phyloP scores from a whole-genome alignment of 1,284 basidiomycete species.

The Athelia sp. region DNA sequence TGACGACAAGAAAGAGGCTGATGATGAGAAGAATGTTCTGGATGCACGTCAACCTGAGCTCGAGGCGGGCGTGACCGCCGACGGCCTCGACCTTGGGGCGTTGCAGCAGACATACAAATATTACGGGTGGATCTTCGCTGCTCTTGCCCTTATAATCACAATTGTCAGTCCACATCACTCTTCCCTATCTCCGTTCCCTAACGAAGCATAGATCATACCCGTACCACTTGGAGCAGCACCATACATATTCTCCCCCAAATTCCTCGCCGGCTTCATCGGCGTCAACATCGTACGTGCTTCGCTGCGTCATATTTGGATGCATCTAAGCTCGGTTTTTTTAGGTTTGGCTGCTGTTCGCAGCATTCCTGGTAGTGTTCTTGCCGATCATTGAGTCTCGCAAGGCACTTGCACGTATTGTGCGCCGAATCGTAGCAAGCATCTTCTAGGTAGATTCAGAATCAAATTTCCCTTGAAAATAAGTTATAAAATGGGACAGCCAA shows the following conservation, averaged over 20 bases:
- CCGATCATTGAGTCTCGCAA: slow-evolving; percentile 16
- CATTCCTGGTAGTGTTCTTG: slow-evolving; percentile 14
- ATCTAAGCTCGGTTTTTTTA: not conserved
- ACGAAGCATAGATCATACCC: slow-evolving; percentile 10
- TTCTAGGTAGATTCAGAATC: too few relatives aligned
- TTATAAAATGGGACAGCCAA: too few relatives aligned
- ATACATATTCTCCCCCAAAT: slow-evolving; percentile 13
- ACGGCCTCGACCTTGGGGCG: slow-evolving; percentile 13
- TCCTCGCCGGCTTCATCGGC: slow-evolving; percentile 11
- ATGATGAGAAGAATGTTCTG: not conserved
- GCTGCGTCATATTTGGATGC: not conserved
- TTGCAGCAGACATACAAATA: slow-evolving; percentile 15
- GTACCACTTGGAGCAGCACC: slow-evolving; percentile 13
- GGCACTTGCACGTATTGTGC: too few relatives aligned
- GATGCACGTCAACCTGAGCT: too few relatives aligned
- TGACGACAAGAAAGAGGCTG: not conserved
- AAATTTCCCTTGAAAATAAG: too few relatives aligned
- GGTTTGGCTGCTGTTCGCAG: slow-evolving; percentile 14
- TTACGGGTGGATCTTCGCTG: slow-evolving; percentile 12
- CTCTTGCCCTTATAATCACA: slow-evolving; percentile 15
- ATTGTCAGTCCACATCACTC: slow-evolving; percentile 12
- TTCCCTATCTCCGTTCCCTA: not conserved
- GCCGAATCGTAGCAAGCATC: too few relatives aligned
- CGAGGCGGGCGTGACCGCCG: not conserved
- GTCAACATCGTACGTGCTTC: slow-evolving; percentile 16